A percentile compares a stretch with the other conserved stretches of the same genome.
Conservation (phyloP, 495 filamentous ascomycete species). For the Penicillium turbatum region DNA sequence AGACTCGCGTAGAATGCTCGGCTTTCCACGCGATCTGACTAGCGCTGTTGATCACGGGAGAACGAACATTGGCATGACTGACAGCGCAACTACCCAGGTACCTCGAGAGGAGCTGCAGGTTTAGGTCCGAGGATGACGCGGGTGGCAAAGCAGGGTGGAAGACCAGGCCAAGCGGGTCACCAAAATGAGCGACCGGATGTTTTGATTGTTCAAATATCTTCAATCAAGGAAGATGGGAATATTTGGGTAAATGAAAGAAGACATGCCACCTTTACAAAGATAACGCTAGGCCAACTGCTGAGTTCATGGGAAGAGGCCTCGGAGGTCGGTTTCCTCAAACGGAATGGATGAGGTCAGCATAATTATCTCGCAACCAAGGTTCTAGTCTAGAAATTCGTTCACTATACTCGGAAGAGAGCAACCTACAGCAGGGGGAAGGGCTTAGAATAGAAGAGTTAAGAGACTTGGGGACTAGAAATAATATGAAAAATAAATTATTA, state of each 20-base stretch:
- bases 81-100: slow-evolving; percentile 5
- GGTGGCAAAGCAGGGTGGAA: slow-evolving; percentile 24
- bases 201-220: background rate
- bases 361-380: too few species aligned
- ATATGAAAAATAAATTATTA: slow-evolving; percentile 22
- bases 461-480: too few species aligned
- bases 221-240: background rate
- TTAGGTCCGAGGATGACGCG: slow-evolving; percentile 21
- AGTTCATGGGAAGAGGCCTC: background rate
- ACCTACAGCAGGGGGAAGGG: too few species aligned
- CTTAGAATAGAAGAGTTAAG: too few species aligned
- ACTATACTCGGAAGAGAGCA: too few species aligned
- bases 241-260: background rate
- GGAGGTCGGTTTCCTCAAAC: background rate
- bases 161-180: slow-evolving; percentile 6
- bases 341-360: slow-evolving; percentile 1
- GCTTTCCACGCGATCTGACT: slow-evolving; percentile 7
- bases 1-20: background rate
- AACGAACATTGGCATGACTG: slow-evolving; percentile 9
- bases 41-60: slow-evolving; percentile 8
- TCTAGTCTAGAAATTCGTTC: too few species aligned
- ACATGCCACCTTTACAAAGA: background rate
- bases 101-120: slow-evolving; percentile 14
- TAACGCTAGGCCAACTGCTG: background rate
- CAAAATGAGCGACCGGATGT: background rate